Evolutionary conservation across 257 asterid genomes (phyloP), one percentile per base, ranked within the genome.

Genomic region (Sherardia arvensis): DNA sequence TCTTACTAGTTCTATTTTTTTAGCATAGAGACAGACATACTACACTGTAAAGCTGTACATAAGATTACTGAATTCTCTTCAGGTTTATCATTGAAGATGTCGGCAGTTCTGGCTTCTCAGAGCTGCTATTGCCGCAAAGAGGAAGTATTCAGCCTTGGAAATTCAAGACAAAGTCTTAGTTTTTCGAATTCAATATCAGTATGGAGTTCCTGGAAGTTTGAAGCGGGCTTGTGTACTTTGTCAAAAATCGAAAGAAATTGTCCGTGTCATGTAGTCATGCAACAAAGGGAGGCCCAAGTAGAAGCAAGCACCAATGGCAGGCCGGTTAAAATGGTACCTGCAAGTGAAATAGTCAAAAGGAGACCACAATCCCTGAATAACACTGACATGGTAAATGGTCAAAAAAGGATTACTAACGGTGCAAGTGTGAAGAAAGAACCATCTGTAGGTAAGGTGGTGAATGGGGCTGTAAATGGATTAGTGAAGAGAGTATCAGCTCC

Each of bases 41-140:
- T 38, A 38, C 47, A 38, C 47, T 38, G 2, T 38, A 8, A 10
- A 11, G 51, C 29, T 4, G 30, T 11, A 60, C 4, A 1, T 4
- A 33, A n/a, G 29, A 33, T 18, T 6, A 12, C 28, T 34, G 57
- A 38, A 66, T 34, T 3, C 38, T 53, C 15, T 70, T 66, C 78
- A 76, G 94, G 87, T 55, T 45, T 48, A 61, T 40, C 29, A 48
- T 43, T 67, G 59, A 28, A 40, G 69, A 86, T 91, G 96, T 87
- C 85, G 65, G 84, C 84, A 63, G 77, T 81, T 64, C 79, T 88
- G 71, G 94, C 94, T 76, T 86, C 91, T 8, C 76, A 77, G 56
- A 79, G 88, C 79, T 81, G 84, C 61, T 81, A 74, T 79, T 85
- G 91, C 81, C 80, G 77, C 77, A 49, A 65, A 43, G 80, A 76